Conservation (phyloP, 345 rosid species). For the Theobroma cacao region DNA sequence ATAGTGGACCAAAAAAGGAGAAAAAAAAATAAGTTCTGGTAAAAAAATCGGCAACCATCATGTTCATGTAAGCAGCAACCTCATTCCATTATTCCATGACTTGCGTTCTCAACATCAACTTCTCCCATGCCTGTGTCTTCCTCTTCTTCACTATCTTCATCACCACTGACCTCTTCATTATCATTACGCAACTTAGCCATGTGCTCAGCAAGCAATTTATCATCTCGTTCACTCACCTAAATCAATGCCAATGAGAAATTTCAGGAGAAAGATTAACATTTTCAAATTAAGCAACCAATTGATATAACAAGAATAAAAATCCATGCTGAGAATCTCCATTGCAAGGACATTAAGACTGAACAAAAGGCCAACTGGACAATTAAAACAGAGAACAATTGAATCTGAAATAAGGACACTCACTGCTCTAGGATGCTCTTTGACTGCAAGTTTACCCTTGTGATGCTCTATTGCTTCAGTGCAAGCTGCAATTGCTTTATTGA, state of each 20-base stretch:
- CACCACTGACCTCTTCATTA: constrained; percentile 92
- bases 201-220: constrained; percentile 89
- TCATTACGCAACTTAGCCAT: constrained; percentile 80
- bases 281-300: not conserved
- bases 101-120: constrained; percentile 59
- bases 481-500: constrained; percentile 69
- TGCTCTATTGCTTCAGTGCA: constrained; percentile 76
- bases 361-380: not conserved
- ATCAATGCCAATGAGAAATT: constrained; percentile 18
- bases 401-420: constrained; percentile 42
- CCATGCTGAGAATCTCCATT: not conserved
- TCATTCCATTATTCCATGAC: constrained; percentile 62
- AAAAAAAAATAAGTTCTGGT: not conserved
- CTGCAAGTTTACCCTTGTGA: constrained; percentile 85
- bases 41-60: not conserved
- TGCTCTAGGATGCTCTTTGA: constrained; percentile 92
- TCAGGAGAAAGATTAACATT: not conserved
- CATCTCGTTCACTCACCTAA: constrained; percentile 99
- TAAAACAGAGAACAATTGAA: not conserved
- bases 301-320: no score
- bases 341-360: not conserved
- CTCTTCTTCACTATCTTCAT: constrained; percentile 94
- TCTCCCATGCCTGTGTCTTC: constrained; percentile 97
- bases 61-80: not conserved
- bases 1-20: not conserved